phyloP scores from a whole-genome alignment of 1,139 yeast species.

The Nakaseomyces sp. region DNA sequence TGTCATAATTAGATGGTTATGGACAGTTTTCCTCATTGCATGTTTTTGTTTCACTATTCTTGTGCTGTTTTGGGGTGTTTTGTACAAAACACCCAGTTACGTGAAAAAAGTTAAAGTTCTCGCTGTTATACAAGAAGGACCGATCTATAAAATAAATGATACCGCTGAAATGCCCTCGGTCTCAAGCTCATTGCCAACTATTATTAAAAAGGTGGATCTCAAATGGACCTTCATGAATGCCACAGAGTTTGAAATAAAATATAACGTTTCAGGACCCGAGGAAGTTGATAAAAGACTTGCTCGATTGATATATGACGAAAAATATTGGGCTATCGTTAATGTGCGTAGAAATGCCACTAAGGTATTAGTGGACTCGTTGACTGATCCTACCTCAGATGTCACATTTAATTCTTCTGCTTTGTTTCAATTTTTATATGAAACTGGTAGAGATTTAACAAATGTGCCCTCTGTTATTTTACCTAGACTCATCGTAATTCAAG shows the following conservation, averaged over 20 bases:
- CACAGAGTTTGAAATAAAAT: slow-evolving; percentile 15
- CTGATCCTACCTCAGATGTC: slow-evolving; percentile 19
- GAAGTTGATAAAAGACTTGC: slow-evolving; percentile 34
- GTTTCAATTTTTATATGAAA: slow-evolving; percentile 38
- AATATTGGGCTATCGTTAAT: slow-evolving; percentile 47
- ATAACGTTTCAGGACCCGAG: slow-evolving; percentile 32
- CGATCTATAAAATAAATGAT: slow-evolving; percentile 1
- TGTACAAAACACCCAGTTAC: slow-evolving; percentile 5
- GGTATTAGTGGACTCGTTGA: slow-evolving; percentile 32
- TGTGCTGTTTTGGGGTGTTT: slow-evolving; percentile 8
- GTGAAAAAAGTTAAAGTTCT: slow-evolving; percentile 2
- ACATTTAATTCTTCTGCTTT: slow-evolving; percentile 17
- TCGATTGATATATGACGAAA: slow-evolving; percentile 39
- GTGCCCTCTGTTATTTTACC: slow-evolving; percentile 36
- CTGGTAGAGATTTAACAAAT: slow-evolving; percentile 44
- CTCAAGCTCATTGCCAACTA: slow-evolving; percentile 8
- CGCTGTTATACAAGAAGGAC: slow-evolving; percentile 7
- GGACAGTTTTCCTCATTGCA: slow-evolving; percentile 7
- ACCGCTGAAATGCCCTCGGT: background rate
- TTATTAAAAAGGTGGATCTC: slow-evolving; percentile 14
- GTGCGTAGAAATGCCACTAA: slow-evolving; percentile 39
- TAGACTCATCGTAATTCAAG: slow-evolving; percentile 31
- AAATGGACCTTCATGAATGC: slow-evolving; percentile 29
- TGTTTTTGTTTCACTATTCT: slow-evolving; percentile 7
- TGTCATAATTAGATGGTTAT: slow-evolving; percentile 10